phyloP scores from a whole-genome alignment of 345 rosid genomes.

The Hirschfeldia incana region DNA sequence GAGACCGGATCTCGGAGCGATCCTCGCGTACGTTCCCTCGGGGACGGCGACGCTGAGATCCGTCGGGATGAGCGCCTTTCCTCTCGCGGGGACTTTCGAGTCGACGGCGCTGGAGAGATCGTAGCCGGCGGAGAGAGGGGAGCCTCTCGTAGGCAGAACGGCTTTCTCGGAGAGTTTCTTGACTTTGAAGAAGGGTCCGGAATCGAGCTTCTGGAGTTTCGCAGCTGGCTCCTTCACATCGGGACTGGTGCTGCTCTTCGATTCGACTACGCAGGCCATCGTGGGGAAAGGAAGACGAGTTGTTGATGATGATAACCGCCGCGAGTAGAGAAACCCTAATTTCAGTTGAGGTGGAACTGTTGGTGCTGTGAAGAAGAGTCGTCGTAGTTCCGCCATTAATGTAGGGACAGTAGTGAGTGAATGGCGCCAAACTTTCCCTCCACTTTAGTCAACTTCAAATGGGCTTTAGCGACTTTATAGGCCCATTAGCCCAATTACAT shows the following conservation, averaged over 20 bases:
- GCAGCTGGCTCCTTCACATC: constrained; percentile 38
- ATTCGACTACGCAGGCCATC: constrained; percentile 25
- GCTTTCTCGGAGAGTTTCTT: constrained; percentile 78
- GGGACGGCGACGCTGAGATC: constrained; percentile 74
- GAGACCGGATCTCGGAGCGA: constrained; percentile 82
- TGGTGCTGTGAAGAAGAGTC: constrained; percentile 1
- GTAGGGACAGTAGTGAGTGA: constrained; percentile 18
- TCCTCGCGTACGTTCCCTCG: constrained; percentile 74
- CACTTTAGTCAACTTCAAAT: neutral
- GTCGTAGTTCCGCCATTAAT: constrained; percentile 26
- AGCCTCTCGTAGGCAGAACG: constrained; percentile 65
- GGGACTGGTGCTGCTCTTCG: constrained; percentile 32
- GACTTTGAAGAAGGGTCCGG: constrained; percentile 46
- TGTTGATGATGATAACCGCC: constrained; percentile 30
- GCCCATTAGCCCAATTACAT: constrained; percentile 19
- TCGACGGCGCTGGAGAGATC: constrained; percentile 77
- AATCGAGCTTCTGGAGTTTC: constrained; percentile 52
- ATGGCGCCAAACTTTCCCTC: constrained; percentile 47
- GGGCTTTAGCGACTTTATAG: neutral
- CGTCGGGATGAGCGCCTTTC: constrained; percentile 73
- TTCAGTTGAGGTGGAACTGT: neutral
- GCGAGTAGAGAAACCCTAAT: constrained; percentile 33
- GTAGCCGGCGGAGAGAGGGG: constrained; percentile 76
- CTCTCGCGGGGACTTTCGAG: constrained; percentile 76
- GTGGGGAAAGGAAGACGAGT: constrained; percentile 2